phyloP scores from a whole-genome alignment of 139 green algal species.

The Chlamydomonas sp. region DNA sequence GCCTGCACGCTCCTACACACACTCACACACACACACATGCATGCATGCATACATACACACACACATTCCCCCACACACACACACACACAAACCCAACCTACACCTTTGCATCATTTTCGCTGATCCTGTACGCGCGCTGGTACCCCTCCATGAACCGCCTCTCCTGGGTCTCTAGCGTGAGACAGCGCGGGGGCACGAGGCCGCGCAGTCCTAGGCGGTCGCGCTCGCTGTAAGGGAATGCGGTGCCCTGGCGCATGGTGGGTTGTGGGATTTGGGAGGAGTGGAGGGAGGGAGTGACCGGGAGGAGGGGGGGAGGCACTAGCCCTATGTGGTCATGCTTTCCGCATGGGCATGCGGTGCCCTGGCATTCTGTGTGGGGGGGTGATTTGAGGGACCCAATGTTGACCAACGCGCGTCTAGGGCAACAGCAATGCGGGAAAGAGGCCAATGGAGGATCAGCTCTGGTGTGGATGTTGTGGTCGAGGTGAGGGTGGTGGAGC shows the following conservation, averaged over 20 bases:
- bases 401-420: too few relatives aligned
- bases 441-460: too few relatives aligned
- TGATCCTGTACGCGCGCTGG: slow-evolving; percentile 38
- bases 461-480: too few relatives aligned
- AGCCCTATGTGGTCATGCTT: too few relatives aligned
- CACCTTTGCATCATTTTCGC: slow-evolving; percentile 41
- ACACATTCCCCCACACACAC: not conserved
- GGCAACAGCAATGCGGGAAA: too few relatives aligned
- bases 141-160: slow-evolving; percentile 56
- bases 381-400: too few relatives aligned
- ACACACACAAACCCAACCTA: slow-evolving; percentile 18
- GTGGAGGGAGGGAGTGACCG: too few relatives aligned
- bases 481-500: too few relatives aligned
- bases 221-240: slow-evolving; percentile 67
- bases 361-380: too few relatives aligned
- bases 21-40: not conserved
- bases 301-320: too few relatives aligned
- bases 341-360: too few relatives aligned
- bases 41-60: slow-evolving; percentile 4
- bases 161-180: slow-evolving; percentile 58
- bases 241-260: slow-evolving; percentile 65
- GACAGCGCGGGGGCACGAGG: slow-evolving; percentile 67
- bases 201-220: slow-evolving; percentile 82
- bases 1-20: not conserved
- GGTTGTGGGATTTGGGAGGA: too few relatives aligned